Evolutionary conservation across 768 basidiomycete species (phyloP).

Genomic region (Lactifluus hygrophoroides): DNA sequence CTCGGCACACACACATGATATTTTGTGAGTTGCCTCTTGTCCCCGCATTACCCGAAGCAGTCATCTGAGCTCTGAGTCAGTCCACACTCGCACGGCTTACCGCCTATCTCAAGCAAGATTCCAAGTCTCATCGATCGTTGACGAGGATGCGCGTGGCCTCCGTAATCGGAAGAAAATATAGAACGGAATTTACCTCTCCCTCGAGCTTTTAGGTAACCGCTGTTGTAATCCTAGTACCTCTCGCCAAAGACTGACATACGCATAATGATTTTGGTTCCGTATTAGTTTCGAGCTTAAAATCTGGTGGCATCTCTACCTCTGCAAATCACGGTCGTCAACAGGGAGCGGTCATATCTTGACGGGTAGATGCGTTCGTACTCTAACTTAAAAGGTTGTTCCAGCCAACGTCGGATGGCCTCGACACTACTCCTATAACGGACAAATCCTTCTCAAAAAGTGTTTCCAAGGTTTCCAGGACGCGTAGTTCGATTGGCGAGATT

Average conservation of each 20-base stretch:
- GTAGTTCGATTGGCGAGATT: background rate
- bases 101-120: background rate
- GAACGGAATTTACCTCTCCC: too few species aligned
- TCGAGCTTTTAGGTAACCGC: background rate
- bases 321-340: background rate
- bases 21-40: background rate
- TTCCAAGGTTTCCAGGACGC: background rate
- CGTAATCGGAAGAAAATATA: too few species aligned
- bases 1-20: background rate
- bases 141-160: too few species aligned
- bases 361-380: background rate
- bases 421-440: background rate
- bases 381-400: background rate
- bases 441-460: background rate
- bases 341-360: background rate
- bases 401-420: background rate
- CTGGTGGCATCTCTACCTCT: background rate
- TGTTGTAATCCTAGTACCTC: background rate
- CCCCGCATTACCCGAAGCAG: background rate
- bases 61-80: background rate
- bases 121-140: too few species aligned
- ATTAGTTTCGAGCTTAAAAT: background rate
- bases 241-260: background rate
- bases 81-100: background rate
- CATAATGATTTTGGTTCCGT: background rate